phyloP scores from a whole-genome alignment of 179 eudicot species.

The Carnegiea gigantea region DNA sequence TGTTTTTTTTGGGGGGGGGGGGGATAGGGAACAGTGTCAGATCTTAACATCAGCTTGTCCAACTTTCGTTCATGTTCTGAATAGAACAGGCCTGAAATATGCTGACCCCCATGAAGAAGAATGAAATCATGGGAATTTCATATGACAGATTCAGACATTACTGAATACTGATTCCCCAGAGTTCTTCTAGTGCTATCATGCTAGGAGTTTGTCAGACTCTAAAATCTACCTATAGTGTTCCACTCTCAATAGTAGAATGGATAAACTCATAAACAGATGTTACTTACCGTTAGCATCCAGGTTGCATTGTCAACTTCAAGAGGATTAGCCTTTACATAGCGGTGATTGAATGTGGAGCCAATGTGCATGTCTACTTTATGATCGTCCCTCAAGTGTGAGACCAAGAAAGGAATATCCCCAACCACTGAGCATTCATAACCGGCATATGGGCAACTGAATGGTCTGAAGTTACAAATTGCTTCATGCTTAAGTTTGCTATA shows the following conservation, averaged over 20 bases:
- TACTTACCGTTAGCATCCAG: slow-evolving; percentile 45
- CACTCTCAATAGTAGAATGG: not conserved
- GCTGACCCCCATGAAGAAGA: not conserved
- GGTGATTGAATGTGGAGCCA: slow-evolving; percentile 48
- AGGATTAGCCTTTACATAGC: slow-evolving; percentile 48
- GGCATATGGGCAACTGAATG: slow-evolving; percentile 47
- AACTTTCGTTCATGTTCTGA: not conserved
- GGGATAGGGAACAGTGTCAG: not conserved
- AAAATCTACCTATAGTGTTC: not conserved
- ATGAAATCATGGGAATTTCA: not conserved
- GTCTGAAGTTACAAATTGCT: slow-evolving; percentile 37
- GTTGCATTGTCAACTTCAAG: slow-evolving; percentile 43
- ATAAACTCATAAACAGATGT: not conserved
- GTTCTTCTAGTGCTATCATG: not conserved
- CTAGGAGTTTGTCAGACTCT: not conserved
- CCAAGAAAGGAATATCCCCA: slow-evolving; percentile 42
- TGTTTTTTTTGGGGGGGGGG: not conserved
- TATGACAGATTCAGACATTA: not conserved
- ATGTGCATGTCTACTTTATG: slow-evolving; percentile 51
- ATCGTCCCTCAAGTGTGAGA: slow-evolving; percentile 39
- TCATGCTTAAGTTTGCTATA: slow-evolving; percentile 47
- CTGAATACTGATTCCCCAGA: not conserved
- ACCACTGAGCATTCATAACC: slow-evolving; percentile 45
- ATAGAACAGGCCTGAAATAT: not conserved
- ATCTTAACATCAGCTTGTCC: not conserved